Percentiles rank a stretch among this genome's conserved stretches.
phyloP scores from a whole-genome alignment of 1,284 basidiomycete genomes.

The Schizophyllum amplum region DNA sequence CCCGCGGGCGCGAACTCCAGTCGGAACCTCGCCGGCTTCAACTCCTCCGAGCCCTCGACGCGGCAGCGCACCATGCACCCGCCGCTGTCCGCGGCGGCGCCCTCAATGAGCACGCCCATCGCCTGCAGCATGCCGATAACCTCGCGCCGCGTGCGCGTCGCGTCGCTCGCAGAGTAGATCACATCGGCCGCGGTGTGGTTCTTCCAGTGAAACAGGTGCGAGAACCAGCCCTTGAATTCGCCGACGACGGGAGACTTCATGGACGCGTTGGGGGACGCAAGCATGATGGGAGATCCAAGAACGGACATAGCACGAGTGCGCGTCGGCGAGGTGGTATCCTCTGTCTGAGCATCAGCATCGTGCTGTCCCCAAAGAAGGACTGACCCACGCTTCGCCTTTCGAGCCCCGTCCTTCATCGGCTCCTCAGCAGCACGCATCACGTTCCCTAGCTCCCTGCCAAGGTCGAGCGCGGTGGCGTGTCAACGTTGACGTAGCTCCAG shows the following conservation, averaged over 20 bases:
- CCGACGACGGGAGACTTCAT: conserved; percentile 47
- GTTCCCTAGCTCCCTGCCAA: conserved; percentile 45
- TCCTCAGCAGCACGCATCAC: conserved; percentile 28
- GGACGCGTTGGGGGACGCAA: conserved; percentile 11
- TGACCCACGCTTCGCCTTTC: conserved; percentile 46
- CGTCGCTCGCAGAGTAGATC: conserved; percentile 62
- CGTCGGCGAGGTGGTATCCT: conserved; percentile 16
- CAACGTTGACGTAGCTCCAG: conserved; percentile 28
- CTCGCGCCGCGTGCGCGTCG: conserved; percentile 56
- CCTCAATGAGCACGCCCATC: conserved; percentile 52
- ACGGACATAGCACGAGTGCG: conserved; percentile 29
- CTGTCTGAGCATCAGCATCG: too few species aligned
- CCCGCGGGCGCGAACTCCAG: conserved; percentile 25
- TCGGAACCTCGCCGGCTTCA: conserved; percentile 36
- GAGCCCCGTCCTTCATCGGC: conserved; percentile 38
- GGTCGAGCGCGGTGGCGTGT: conserved; percentile 31
- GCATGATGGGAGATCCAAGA: conserved; percentile 30
- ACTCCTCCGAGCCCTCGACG: conserved; percentile 42
- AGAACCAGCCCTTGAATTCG: conserved; percentile 78
- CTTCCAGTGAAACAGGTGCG: conserved; percentile 72
- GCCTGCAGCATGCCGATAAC: conserved; percentile 58
- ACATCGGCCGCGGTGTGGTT: conserved; percentile 32
- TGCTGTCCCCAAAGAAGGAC: conserved; percentile 10
- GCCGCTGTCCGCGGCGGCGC: conserved; percentile 14
- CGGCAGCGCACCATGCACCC: conserved; percentile 48